These are phyloP conservation scores for Kuraishia cidri DNA, from an alignment of 805 yeast species.

Conservation along the genomic window DNA sequence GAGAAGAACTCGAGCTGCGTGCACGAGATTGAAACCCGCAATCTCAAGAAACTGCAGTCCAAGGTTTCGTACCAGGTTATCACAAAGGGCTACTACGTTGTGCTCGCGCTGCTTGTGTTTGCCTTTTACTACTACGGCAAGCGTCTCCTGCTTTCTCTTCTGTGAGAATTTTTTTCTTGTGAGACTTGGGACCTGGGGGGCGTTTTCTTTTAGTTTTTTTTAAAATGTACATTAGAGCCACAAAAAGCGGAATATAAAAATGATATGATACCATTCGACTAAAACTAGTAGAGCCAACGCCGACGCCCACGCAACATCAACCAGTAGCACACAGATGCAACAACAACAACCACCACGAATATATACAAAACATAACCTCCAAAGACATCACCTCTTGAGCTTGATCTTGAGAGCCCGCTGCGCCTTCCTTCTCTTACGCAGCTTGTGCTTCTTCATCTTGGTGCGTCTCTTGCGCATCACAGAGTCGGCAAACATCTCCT, in stretches of 20 bases:
- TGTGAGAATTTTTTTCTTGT: neutral
- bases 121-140: conserved; percentile 23
- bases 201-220: neutral
- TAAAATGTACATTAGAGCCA: neutral
- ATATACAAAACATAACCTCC: no score
- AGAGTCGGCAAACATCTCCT: conserved; percentile 42
- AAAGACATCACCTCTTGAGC: conserved; percentile 37
- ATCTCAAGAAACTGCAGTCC: conserved; percentile 44
- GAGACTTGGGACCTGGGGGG: no score
- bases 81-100: conserved; percentile 42
- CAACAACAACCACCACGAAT: no score
- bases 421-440: conserved; percentile 93
- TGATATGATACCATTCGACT: no score
- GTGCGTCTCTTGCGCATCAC: conserved; percentile 80
- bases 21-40: conserved; percentile 59
- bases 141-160: conserved; percentile 10
- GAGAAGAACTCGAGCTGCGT: conserved; percentile 52
- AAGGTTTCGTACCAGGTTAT: conserved; percentile 45
- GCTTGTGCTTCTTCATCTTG: conserved; percentile 96
- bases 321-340: no score
- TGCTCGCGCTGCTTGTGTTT: conserved; percentile 21
- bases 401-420: conserved; percentile 78
- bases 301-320: no score
- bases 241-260: no score
- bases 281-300: no score